phyloP scores from a whole-genome alignment of 176 grass and related monocot species.

The Oryza meridionalis region DNA sequence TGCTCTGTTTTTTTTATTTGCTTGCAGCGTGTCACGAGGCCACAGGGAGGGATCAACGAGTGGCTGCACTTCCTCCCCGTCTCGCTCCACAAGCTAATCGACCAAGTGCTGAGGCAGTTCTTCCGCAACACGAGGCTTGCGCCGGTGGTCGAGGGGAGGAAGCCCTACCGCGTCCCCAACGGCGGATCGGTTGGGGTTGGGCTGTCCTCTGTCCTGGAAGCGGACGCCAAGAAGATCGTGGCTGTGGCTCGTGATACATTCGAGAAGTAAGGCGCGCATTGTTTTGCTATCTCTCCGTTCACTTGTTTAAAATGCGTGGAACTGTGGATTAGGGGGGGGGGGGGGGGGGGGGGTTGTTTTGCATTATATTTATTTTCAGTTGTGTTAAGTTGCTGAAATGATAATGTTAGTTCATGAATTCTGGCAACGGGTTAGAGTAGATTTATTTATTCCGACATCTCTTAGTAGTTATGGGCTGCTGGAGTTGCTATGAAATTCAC shows the following conservation, averaged over 20 bases:
- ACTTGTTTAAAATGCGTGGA: neutral
- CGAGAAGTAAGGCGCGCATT: conserved; percentile 65
- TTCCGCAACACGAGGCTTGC: conserved; percentile 71
- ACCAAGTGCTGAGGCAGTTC: conserved; percentile 69
- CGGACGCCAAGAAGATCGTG: conserved; percentile 76
- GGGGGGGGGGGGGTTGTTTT: too few relatives aligned
- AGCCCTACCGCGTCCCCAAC: conserved; percentile 45
- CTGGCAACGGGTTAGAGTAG: neutral
- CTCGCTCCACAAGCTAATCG: conserved; percentile 70
- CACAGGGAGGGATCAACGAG: conserved; percentile 83
- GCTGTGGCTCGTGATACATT: conserved; percentile 64
- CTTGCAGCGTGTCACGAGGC: conserved; percentile 82
- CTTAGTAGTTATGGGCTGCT: neutral
- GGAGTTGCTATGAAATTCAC: neutral
- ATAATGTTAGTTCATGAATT: neutral
- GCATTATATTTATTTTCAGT: neutral
- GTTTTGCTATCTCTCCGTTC: neutral
- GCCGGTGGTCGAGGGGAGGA: conserved; percentile 59
- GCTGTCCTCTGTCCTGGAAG: conserved; percentile 75
- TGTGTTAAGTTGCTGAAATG: neutral
- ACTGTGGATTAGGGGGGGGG: too few relatives aligned
- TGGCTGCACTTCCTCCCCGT: conserved; percentile 78
- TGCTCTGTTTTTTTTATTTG: neutral
- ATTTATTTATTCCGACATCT: neutral
- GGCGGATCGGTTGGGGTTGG: conserved; percentile 57